A percentile compares a stretch with the other conserved stretches of the same genome.
phyloP scores from a whole-genome alignment of 2,329 filamentous ascomycete genomes.

The Colletotrichum orchidophilum region DNA sequence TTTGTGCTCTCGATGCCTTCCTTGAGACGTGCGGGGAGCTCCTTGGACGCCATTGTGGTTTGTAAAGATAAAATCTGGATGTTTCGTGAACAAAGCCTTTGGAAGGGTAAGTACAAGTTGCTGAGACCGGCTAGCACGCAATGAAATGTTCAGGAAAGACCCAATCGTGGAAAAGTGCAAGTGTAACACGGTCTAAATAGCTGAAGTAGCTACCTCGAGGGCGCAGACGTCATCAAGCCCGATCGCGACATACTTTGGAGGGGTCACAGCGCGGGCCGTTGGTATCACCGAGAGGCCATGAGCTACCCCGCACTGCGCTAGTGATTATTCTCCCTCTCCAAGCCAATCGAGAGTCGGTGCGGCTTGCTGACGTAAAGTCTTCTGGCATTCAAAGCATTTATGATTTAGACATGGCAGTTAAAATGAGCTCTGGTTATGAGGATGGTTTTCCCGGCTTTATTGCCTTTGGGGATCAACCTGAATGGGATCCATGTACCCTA shows the following conservation, averaged over 20 bases:
- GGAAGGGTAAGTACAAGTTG: not conserved
- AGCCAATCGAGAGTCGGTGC: not conserved
- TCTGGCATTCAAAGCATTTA: not conserved
- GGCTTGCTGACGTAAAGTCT: not conserved
- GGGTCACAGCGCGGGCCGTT: constrained; percentile 23
- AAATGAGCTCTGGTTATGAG: not conserved
- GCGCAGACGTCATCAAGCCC: constrained; percentile 21
- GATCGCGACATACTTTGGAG: constrained; percentile 16
- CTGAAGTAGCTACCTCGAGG: not conserved
- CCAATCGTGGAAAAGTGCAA: no score
- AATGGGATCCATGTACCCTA: no score
- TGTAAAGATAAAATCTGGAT: not conserved
- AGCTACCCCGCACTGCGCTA: constrained; percentile 25
- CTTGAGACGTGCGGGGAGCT: constrained; percentile 33
- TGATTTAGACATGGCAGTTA: not conserved
- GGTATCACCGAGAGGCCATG: not conserved
- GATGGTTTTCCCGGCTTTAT: no score
- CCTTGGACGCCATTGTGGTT: constrained; percentile 21
- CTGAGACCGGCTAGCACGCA: no score
- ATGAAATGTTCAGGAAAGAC: fast-evolving
- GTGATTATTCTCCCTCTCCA: not conserved
- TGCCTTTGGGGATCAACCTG: no score
- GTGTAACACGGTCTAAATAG: not conserved
- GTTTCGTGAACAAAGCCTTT: not conserved
- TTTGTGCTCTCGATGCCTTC: constrained; percentile 48